Evolutionary conservation across 2,329 filamentous ascomycete genomes (phyloP), one percentile per base, ranked within the genome.

Genomic region (Neocucurbitaria cava): DNA sequence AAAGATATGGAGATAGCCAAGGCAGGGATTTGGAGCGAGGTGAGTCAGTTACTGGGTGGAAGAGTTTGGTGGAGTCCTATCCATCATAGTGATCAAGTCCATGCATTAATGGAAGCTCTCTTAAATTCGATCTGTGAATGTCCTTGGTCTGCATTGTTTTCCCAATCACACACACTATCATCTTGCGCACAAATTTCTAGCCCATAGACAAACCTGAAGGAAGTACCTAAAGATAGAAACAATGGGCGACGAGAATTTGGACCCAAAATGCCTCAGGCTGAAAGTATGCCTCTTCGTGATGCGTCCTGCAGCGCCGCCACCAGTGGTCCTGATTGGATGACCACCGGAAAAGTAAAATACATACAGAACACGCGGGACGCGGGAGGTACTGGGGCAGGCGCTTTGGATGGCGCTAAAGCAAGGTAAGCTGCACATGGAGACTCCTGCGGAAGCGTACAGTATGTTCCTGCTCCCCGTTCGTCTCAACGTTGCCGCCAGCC

Each of bases 1-100:
- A 48, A 23, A 49, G 61, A n/a, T 52, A 53, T 33, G 61, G 61
- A 1, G 58, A 61, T 38, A 51, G 58, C 2, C 47, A 57, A 21
- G 61, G 61, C 5, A 44, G 52, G 24, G 54, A 59, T 2, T 18
- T 64, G 17, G 18, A 21, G 13, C 56, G 30, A 13, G 41, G 42
- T 15, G 61, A 61, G 17, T 39, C 17, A n/a, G 39, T 64, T 8
- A 28, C 55, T 4, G 49, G 52, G n/a, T 63, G 58, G 58, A 40
- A 55, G 35, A 36, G 54, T 28, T n/a, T 43, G 18, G n/a, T 43
- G 5, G 38, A 50, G 26, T 21, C 10, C 17, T 54, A 54, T 18
- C 39, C 44, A 2, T 39, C 35, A 13, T 9, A 39, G n/a, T 13
- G 6, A 31, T 31, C 5, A 13, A n/a, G n/a, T n/a, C n/a, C n/a